These are phyloP conservation scores for Rhynchosporium graminicola DNA, from an alignment of 2,329 filamentous ascomycete genomes.

Conservation along the genomic window DNA sequence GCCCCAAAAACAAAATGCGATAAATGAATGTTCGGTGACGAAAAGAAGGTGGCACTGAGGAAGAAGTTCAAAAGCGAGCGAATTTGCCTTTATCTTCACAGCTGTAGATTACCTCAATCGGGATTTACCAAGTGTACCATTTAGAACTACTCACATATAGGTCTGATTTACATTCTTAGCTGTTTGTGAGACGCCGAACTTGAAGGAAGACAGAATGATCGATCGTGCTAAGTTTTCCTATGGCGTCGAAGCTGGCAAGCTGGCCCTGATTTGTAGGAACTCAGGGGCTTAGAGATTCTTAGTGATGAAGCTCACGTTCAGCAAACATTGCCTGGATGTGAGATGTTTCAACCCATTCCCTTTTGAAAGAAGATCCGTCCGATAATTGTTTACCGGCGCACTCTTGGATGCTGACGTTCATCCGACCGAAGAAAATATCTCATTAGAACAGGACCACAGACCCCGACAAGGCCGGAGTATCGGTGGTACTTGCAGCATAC, in stretches of 20 bases:
- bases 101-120: conserved; percentile 3
- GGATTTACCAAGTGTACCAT: conserved; percentile 4
- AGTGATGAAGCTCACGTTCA: neutral
- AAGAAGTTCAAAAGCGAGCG: neutral
- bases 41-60: conserved; percentile 6
- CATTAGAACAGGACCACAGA: neutral
- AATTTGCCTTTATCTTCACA: neutral
- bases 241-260: neutral
- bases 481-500: neutral
- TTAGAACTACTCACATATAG: neutral
- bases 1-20: neutral
- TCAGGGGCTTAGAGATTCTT: too few species aligned
- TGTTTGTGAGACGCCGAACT: neutral
- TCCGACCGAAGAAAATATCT: neutral
- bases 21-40: conserved; percentile 5
- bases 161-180: conserved; percentile 3
- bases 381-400: neutral
- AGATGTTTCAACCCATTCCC: neutral
- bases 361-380: neutral
- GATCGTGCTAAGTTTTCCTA: neutral
- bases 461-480: neutral
- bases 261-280: neutral
- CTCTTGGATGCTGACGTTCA: neutral
- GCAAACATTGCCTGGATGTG: neutral
- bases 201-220: conserved; percentile 6